Evolutionary conservation across 306 rosid genomes (phyloP), one percentile per base, ranked within the genome.

Genomic region (Quercus cerris): DNA sequence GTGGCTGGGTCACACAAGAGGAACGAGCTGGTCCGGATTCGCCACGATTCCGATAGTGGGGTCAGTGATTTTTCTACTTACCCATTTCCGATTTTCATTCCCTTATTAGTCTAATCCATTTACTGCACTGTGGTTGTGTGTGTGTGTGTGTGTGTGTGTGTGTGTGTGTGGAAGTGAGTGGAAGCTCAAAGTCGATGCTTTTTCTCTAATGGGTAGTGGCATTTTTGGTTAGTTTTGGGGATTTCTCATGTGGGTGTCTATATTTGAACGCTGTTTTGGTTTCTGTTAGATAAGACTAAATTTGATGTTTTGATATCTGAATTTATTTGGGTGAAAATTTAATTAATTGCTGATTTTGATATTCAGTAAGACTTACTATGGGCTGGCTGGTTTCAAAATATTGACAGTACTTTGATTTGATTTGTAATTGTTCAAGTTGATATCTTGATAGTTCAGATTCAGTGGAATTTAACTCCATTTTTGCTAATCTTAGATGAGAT

Each of bases 11-110:
- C 99, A n/a, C 82, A 96, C 77, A 96, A 91, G 33, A 75, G 97
- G 70, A 96, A 96, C 84, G 98, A 96, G 90, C 97, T 96, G 67
- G 98, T 93, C 76, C 93, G 93, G 85, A 93, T 96, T 85, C 97
- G 91, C 8, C 97, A 90, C 71, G 99, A 93, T 91, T 96, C 98
- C 7, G 97, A 93, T 68, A 84, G 90, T 68, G 93, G 91, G 90
- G 99, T 96, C 82, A 77, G 91, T 88, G 28, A 41, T 8, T 83
- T 70, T 25, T 57, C 19, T 23, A 62, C 56, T 20, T 20, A 44
- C 56, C 71, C 58, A 5, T 75, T 31, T 84, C 57, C 0, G 63
- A 22, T 10, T 31, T 52, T 67, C 30, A 38, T 25, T 73, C 4
- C 15, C 9, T 1, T 19, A 18, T 30, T 30, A 33, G 52, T 67